These are phyloP conservation scores for Draba incana DNA, from an alignment of 345 rosid genomes.

Conservation along the genomic window DNA sequence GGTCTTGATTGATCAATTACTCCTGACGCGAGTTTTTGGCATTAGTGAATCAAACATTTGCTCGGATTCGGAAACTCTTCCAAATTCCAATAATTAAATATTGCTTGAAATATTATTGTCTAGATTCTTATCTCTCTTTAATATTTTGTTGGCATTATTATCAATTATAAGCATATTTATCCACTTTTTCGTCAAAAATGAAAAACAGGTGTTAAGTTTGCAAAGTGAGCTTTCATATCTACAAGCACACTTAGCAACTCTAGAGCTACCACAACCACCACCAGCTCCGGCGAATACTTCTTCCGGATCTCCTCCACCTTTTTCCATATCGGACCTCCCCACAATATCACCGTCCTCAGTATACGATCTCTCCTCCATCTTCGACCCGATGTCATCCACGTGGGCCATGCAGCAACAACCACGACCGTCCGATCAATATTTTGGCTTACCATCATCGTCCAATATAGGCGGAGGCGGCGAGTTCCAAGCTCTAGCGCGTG, in stretches of 20 bases:
- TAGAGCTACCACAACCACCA: slow-evolving; percentile 63
- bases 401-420: slow-evolving; percentile 55
- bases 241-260: slow-evolving; percentile 70
- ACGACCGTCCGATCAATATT: slow-evolving; percentile 60
- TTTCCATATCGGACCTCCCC: slow-evolving; percentile 76
- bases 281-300: slow-evolving; percentile 41
- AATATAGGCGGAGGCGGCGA: slow-evolving; percentile 59
- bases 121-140: slow-evolving; percentile 21
- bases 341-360: slow-evolving; percentile 49
- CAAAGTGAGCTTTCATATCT: slow-evolving; percentile 80
- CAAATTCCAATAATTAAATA: slow-evolving; percentile 31
- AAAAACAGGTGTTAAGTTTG: slow-evolving; percentile 65
- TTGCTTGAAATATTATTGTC: slow-evolving; percentile 30
- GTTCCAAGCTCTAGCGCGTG: slow-evolving; percentile 70
- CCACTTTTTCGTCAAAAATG: not conserved
- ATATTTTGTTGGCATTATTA: slow-evolving; percentile 13
- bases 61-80: slow-evolving; percentile 33
- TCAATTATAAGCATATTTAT: slow-evolving; percentile 6
- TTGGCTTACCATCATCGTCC: slow-evolving; percentile 36
- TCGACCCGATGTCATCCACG: slow-evolving; percentile 64
- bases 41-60: slow-evolving; percentile 28
- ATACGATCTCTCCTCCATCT: slow-evolving; percentile 70
- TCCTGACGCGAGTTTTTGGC: slow-evolving; percentile 30
- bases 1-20: slow-evolving; percentile 32
- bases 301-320: slow-evolving; percentile 51